phyloP scores from a whole-genome alignment of 2,329 filamentous ascomycete genomes.

The Aureobasidium zeae region DNA sequence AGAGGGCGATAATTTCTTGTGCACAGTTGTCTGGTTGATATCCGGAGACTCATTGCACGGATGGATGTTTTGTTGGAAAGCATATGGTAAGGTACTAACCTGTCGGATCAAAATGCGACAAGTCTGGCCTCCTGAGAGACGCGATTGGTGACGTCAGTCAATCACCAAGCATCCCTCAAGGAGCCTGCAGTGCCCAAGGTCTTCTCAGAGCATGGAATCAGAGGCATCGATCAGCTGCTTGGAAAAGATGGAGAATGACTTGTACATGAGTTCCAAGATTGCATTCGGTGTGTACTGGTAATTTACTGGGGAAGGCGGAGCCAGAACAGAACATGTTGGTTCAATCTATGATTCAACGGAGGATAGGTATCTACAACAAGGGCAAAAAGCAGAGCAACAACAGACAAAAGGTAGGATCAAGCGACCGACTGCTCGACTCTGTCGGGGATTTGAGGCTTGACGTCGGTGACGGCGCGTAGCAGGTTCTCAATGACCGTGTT shows the following conservation, averaged over 20 bases:
- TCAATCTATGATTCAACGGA: slow-evolving; percentile 15
- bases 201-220: too few relatives aligned
- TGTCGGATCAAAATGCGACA: too few relatives aligned
- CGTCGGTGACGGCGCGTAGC: slow-evolving; percentile 73
- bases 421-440: slow-evolving; percentile 26
- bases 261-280: too few relatives aligned
- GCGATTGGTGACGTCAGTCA: too few relatives aligned
- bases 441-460: slow-evolving; percentile 60
- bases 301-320: neutral
- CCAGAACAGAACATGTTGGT: too few relatives aligned
- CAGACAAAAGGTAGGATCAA: slow-evolving; percentile 15
- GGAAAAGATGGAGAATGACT: too few relatives aligned
- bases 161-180: too few relatives aligned
- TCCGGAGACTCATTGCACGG: slow-evolving; percentile 7
- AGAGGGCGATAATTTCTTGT: neutral
- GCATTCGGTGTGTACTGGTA: neutral
- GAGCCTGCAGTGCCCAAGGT: too few relatives aligned
- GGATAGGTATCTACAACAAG: slow-evolving; percentile 18
- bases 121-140: too few relatives aligned
- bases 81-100: too few relatives aligned
- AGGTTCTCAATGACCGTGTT: slow-evolving; percentile 73
- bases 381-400: slow-evolving; percentile 4
- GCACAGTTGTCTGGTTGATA: neutral
- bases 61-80: neutral
- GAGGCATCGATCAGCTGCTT: too few relatives aligned